Percentiles rank a stretch among this genome's conserved stretches.
phyloP scores from a whole-genome alignment of 2,329 filamentous ascomycete genomes.

The Alternaria sp. region DNA sequence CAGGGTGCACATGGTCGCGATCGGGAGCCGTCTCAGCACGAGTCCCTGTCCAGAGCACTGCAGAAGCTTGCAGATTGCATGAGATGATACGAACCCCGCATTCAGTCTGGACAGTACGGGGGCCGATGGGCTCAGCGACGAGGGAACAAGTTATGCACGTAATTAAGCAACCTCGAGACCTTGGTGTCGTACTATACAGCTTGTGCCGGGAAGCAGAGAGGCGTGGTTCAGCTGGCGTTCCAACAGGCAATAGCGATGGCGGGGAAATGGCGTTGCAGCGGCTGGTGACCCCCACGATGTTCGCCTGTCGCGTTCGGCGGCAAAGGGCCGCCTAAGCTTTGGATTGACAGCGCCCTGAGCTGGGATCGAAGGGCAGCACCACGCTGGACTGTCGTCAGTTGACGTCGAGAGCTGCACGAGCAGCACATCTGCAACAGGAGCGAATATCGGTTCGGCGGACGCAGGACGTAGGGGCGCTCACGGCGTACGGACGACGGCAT shows the following conservation, averaged over 20 bases:
- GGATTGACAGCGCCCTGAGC: slow-evolving; percentile 8
- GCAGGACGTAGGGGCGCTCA: slow-evolving; percentile 1
- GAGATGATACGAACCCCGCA: slow-evolving; percentile 14
- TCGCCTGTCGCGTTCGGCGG: slow-evolving; percentile 20
- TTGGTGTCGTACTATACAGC: background rate
- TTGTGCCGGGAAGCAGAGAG: slow-evolving; percentile 12
- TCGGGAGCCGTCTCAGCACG: slow-evolving; percentile 1
- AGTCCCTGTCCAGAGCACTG: slow-evolving; percentile 1
- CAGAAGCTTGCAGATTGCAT: slow-evolving; percentile 14
- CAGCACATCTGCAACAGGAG: background rate
- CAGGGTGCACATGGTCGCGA: slow-evolving; percentile 4
- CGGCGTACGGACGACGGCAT: slow-evolving; percentile 6
- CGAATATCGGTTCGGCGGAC: slow-evolving; percentile 9
- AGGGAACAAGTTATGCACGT: background rate
- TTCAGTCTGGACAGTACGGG: background rate
- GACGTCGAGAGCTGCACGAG: background rate
- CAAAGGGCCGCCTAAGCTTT: slow-evolving; percentile 18
- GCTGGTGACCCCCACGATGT: slow-evolving; percentile 16
- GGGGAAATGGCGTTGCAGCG: background rate
- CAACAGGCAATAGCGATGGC: background rate
- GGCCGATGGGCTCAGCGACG: background rate
- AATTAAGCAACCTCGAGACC: background rate
- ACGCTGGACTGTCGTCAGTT: slow-evolving; percentile 5
- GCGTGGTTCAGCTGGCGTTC: background rate
- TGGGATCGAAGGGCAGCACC: slow-evolving; percentile 3